Evolutionary conservation across 2,329 filamentous ascomycete genomes (phyloP).

Genomic region (Cytospora mali): DNA sequence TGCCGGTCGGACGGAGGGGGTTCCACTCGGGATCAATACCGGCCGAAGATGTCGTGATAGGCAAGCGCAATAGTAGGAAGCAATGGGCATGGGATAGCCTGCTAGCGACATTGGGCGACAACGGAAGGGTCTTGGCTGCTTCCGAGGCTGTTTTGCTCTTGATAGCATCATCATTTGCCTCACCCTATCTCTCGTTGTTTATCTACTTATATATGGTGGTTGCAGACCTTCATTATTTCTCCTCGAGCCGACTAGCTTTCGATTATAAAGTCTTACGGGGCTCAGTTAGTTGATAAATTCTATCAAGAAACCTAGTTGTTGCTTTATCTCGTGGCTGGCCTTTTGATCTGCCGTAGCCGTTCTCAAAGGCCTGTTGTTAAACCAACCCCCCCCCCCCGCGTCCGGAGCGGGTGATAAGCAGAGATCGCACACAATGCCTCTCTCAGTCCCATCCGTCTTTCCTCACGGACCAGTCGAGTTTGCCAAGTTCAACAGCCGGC

Average conservation of each 20-base stretch:
- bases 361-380: too few species aligned
- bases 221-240: neutral
- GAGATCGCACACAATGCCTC: constrained; percentile 45
- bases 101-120: neutral
- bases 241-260: neutral
- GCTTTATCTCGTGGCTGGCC: too few species aligned
- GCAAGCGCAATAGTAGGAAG: neutral
- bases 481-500: constrained; percentile 71
- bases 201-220: neutral
- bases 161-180: neutral
- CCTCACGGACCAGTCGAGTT: constrained; percentile 53
- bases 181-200: neutral
- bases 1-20: neutral
- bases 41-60: constrained; percentile 2
- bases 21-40: neutral
- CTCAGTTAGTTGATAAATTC: too few species aligned
- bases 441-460: constrained; percentile 50
- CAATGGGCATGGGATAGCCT: neutral
- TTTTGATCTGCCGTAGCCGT: too few species aligned
- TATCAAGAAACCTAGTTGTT: neutral
- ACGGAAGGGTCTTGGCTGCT: neutral
- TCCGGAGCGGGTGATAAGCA: neutral
- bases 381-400: too few species aligned
- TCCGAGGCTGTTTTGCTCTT: neutral
- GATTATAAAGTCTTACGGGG: too few species aligned